Evolutionary conservation across 768 basidiomycete species (phyloP), one percentile per base, ranked within the genome.

Genomic region (Cytidiella melzeri): DNA sequence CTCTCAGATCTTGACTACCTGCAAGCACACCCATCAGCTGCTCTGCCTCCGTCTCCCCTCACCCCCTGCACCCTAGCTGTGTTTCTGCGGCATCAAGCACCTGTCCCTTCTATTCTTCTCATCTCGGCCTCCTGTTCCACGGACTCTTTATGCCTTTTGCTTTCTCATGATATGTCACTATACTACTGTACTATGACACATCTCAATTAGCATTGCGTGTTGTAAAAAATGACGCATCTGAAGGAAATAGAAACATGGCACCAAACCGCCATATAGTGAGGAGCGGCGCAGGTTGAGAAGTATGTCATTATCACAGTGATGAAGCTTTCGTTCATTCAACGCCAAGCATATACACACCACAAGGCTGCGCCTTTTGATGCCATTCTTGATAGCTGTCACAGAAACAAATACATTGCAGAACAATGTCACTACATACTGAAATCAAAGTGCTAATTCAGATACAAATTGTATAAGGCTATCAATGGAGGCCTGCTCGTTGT

Each of bases 31-130:
- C 63, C 67, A 42, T 61, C 63, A 40, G 53, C 64, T 42, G 52
- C 64, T 42, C 60, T 63, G 47, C 63, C 66, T 42, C 63, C 64
- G 47, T 65, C 68, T 11, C 66, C 64, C 36, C 58, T 65, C 60
- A 66, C 68, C 40, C 61, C 63, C 41, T 60, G 55, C 46, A 56
- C 56, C 24, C 57, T 57, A 18, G 47, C 48, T 40, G 61, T 62
- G 56, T 51, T 61, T 48, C 55, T 58, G 47, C 69, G 67, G 57
- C 65, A 70, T 63, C 72, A 69, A 64, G 67, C 69, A 27, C 67
- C 69, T 15, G 68, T 71, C 7, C 68, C 70, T 27, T 63, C 66
- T 27, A 59, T 60, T 44, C 41, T 55, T 27, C 30, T 56, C 51
- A 27, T 51, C 51, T 26, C 58, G 52, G 61, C 60, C 54, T 59